Base-by-base conservation (phyloP, 345 rosid species). In the Dipteronia sinensis region DNA sequence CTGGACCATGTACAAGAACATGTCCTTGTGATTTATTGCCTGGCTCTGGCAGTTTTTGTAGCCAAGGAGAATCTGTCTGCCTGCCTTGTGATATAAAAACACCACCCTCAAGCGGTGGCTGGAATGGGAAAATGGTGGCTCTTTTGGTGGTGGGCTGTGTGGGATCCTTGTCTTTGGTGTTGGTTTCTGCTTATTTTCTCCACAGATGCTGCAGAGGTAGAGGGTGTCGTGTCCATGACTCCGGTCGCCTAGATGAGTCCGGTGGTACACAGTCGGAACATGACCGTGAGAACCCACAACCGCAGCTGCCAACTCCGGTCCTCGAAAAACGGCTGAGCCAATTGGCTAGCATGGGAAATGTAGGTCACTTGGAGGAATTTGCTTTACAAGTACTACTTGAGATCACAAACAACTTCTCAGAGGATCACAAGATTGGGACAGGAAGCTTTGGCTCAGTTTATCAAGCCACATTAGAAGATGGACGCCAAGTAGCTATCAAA, bases 381-480 rank as follows among this genome's bases (percentile, higher is more conserved):
- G 71, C 94, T 16, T 77, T 92, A 56, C 78, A 82, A 17, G 69
- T 58, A 10, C 85, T 92, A 25, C 75, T 82, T 55, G 78, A 76
- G 77, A 90, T 86, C 31, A 94, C 97, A 1, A 55, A 85, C 38
- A 82, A 87, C n/a, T 92, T 94, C 90, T 87, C 94, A 0, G 80
- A 78, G 10, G 87, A 84, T 69, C 78, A 71, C 83, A 88, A 86
- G 80, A 82, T 94, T 0, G 97, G 98, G 46, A 71, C 83, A 0
- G 98, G 98, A 6, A 90, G 98, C 68, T 94, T 92, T 19, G 97
- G 98, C 8, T 86, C 90, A 0, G 97, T 94, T 65, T 94, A 92
- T 77, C 81, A 49, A 0, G 96, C 84, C 2, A 76, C 74, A 31
- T 68, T 94, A 49, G 84, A 79, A 2, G 98, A 89, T 8, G 96